Conservation (phyloP, 2,329 filamentous ascomycete species). For the Keithomyces neogunnii region DNA sequence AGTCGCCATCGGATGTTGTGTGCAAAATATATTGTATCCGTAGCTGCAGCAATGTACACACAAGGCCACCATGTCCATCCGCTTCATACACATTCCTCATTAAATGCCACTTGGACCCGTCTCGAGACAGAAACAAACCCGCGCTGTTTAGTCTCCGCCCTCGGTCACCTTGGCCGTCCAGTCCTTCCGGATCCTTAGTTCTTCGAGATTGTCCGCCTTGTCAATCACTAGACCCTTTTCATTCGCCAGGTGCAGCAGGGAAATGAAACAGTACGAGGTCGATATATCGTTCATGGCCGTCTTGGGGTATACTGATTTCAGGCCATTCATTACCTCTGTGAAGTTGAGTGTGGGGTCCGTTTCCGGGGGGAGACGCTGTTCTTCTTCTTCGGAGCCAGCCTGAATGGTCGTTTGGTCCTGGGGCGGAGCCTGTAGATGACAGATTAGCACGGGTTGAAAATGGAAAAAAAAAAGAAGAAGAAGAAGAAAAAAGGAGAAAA, state of each 20-base stretch:
- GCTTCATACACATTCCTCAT: background rate
- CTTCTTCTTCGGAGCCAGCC: conserved; percentile 21
- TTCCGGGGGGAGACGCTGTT: conserved; percentile 22
- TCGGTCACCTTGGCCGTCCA: conserved; percentile 49
- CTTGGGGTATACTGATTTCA: conserved; percentile 80
- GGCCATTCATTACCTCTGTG: conserved; percentile 81
- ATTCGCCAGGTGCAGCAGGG: conserved; percentile 81
- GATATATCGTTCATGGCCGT: conserved; percentile 88
- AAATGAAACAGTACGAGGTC: conserved; percentile 90
- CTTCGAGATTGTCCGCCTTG: conserved; percentile 47
- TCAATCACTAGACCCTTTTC: conserved; percentile 81
- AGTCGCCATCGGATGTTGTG: background rate
- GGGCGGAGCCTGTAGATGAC: background rate
- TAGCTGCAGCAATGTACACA: too few relatives aligned
- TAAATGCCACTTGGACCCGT: background rate
- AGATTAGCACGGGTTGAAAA: background rate
- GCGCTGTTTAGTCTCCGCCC: conserved; percentile 22
- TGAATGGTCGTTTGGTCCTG: background rate
- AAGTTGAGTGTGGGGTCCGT: conserved; percentile 63
- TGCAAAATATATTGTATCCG: background rate
- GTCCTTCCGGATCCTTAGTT: conserved; percentile 54
- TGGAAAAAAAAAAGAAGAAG: background rate
- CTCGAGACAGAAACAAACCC: background rate
- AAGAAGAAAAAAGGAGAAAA: background rate
- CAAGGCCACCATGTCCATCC: background rate